Percentiles rank a stretch among this genome's conserved stretches.
Conservation (phyloP, 495 filamentous ascomycete species). For the Darksidea phi region DNA sequence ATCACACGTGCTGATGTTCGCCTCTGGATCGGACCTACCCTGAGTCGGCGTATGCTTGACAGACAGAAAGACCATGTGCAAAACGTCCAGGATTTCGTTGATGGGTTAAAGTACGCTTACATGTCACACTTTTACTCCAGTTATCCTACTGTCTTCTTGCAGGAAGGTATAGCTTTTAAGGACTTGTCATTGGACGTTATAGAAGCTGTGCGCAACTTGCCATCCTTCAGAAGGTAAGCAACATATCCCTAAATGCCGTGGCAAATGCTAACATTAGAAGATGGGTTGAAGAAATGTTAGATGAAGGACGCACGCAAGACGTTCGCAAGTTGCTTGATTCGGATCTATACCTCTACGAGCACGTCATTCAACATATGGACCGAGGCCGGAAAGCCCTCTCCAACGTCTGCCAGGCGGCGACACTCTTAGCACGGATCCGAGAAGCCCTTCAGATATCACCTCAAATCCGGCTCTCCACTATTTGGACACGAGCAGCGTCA, state of each 20-base stretch:
- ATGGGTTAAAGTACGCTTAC: slow-evolving; percentile 84
- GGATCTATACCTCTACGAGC: slow-evolving; percentile 21
- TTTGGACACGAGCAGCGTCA: slow-evolving; percentile 31
- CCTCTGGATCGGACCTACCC: slow-evolving; percentile 68
- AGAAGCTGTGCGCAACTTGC: slow-evolving; percentile 72
- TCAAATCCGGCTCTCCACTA: slow-evolving; percentile 20
- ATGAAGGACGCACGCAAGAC: slow-evolving; percentile 17
- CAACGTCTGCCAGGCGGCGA: slow-evolving; percentile 6
- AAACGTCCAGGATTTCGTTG: slow-evolving; percentile 75
- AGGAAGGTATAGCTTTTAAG: slow-evolving; percentile 33
- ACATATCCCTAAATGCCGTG: slow-evolving; percentile 35
- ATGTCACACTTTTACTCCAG: slow-evolving; percentile 98
- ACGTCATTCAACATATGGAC: slow-evolving; percentile 13
- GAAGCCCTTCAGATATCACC: slow-evolving; percentile 21
- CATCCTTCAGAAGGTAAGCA: slow-evolving; percentile 70
- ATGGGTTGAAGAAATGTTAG: slow-evolving; percentile 50
- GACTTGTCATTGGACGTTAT: slow-evolving; percentile 59
- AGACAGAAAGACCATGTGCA: slow-evolving; percentile 83
- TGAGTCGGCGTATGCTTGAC: slow-evolving; percentile 64
- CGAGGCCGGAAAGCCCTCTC: slow-evolving; percentile 8
- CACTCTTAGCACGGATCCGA: slow-evolving; percentile 15
- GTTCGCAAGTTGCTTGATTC: slow-evolving; percentile 30
- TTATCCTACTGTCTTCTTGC: slow-evolving; percentile 68
- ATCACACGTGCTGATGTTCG: slow-evolving; percentile 55
- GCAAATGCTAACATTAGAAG: slow-evolving; percentile 25